phyloP scores from a whole-genome alignment of 2,329 filamentous ascomycete genomes.

The Phialocephala subalpina region DNA sequence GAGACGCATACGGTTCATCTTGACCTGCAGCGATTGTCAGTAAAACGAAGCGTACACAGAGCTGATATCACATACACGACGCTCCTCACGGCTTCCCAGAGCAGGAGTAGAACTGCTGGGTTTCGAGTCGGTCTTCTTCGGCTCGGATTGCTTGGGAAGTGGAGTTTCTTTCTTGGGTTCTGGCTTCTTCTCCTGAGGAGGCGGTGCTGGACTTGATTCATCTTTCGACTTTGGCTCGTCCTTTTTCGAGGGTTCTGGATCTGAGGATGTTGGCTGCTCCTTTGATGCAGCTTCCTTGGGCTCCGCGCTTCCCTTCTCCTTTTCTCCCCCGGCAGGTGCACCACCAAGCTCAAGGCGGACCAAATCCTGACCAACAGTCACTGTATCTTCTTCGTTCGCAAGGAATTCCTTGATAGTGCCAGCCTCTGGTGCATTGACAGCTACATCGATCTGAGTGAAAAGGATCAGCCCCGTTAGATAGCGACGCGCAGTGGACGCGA shows the following conservation, averaged over 20 bases:
- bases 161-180: constrained; percentile 49
- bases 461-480: constrained; percentile 22
- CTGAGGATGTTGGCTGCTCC: constrained; percentile 62
- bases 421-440: constrained; percentile 91
- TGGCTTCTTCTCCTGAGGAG: constrained; percentile 51
- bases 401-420: constrained; percentile 93
- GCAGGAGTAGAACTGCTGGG: constrained; percentile 48
- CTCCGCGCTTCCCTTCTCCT: constrained; percentile 59
- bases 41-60: background rate
- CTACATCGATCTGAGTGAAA: constrained; percentile 83
- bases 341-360: constrained; percentile 85
- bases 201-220: constrained; percentile 48
- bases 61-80: constrained; percentile 68
- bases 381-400: constrained; percentile 93
- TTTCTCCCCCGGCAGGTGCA: constrained; percentile 60
- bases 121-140: constrained; percentile 43
- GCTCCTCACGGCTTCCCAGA: constrained; percentile 83
- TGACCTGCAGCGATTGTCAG: constrained; percentile 68
- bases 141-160: constrained; percentile 45
- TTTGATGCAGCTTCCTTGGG: constrained; percentile 66
- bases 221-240: constrained; percentile 52
- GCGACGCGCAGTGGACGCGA: background rate
- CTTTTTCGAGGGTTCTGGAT: constrained; percentile 45
- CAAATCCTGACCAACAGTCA: constrained; percentile 91
- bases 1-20: constrained; percentile 99